These are phyloP conservation scores for Rhododendron mucronatum DNA, from an alignment of 148 eudicot genomes.

Conservation along the genomic window DNA sequence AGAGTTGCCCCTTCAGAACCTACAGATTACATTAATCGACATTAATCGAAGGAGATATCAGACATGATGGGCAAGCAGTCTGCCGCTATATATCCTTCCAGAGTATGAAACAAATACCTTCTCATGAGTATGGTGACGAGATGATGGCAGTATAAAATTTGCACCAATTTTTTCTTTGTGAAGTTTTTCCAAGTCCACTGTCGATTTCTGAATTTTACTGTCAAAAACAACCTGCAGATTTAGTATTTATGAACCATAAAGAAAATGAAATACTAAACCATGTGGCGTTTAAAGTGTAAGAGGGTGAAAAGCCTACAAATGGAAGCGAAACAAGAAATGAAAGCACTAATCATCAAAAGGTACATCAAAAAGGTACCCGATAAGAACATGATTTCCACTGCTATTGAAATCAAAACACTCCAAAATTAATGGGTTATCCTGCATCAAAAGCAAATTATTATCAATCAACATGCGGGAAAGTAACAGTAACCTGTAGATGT, in stretches of 20 bases:
- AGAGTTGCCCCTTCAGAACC: conserved; percentile 80
- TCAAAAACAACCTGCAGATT: conserved; percentile 11
- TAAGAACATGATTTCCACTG: conserved; percentile 64
- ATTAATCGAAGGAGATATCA: conserved; percentile 33
- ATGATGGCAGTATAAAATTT: conserved; percentile 54
- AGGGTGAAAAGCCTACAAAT: background rate
- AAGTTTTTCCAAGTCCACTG: conserved; percentile 60
- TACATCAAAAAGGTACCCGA: conserved; percentile 68
- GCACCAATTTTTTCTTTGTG: conserved; percentile 46
- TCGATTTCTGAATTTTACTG: conserved; percentile 78
- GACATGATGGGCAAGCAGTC: background rate
- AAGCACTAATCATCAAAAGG: background rate
- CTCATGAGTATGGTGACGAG: conserved; percentile 47
- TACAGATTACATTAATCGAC: conserved; percentile 31
- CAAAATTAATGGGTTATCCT: conserved; percentile 78
- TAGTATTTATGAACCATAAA: background rate
- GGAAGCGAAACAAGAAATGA: background rate
- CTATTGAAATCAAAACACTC: conserved; percentile 90
- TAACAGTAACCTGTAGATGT: background rate
- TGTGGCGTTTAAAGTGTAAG: background rate
- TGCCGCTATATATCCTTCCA: background rate
- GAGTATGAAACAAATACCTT: conserved; percentile 38
- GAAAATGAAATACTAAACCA: background rate
- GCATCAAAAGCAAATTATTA: conserved; percentile 13
- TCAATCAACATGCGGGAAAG: background rate